Percentiles rank a stretch among this genome's conserved stretches.
Conservation (phyloP, 192 early-diverging fungal genomes). For the Coemansia biformis region DNA sequence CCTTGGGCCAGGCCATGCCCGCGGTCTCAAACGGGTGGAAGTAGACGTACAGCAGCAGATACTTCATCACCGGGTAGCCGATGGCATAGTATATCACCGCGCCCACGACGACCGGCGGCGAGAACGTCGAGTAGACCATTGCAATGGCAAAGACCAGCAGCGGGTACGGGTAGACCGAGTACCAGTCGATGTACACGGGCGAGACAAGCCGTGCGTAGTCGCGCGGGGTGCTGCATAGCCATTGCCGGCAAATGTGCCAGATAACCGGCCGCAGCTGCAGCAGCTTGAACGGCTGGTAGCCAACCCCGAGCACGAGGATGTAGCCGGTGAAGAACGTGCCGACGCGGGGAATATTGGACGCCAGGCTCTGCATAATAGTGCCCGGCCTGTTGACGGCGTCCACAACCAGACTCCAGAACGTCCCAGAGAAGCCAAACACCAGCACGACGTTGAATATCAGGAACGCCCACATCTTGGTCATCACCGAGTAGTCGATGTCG, state of each 20-base stretch:
- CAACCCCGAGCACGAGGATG: conserved; percentile 67
- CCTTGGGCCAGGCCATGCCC: conserved; percentile 67
- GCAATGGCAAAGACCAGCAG: conserved; percentile 67
- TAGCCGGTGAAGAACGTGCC: conserved; percentile 78
- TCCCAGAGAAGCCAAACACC: conserved; percentile 68
- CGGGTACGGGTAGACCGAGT: conserved; percentile 63
- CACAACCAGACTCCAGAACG: conserved; percentile 57
- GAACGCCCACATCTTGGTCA: conserved; percentile 69
- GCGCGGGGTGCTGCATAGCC: conserved; percentile 69
- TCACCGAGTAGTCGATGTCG: conserved; percentile 49
- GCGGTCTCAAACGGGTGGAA: conserved; percentile 70
- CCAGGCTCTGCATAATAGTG: conserved; percentile 58
- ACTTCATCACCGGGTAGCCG: conserved; percentile 67
- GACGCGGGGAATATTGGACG: conserved; percentile 60
- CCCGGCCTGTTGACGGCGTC: conserved; percentile 62
- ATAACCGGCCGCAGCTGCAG: conserved; percentile 62
- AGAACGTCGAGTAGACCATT: conserved; percentile 74
- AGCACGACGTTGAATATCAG: conserved; percentile 71
- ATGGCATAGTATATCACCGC: conserved; percentile 62
- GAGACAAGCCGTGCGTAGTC: conserved; percentile 72
- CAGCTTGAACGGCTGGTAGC: conserved; percentile 64
- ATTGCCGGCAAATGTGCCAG: conserved; percentile 52
- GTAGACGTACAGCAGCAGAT: conserved; percentile 72
- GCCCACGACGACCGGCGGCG: conserved; percentile 65
- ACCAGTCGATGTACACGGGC: conserved; percentile 66